Evolutionary conservation across 208 protist species (phyloP), one percentile per base, ranked within the genome.

Genomic region (Crithidia sp.): DNA sequence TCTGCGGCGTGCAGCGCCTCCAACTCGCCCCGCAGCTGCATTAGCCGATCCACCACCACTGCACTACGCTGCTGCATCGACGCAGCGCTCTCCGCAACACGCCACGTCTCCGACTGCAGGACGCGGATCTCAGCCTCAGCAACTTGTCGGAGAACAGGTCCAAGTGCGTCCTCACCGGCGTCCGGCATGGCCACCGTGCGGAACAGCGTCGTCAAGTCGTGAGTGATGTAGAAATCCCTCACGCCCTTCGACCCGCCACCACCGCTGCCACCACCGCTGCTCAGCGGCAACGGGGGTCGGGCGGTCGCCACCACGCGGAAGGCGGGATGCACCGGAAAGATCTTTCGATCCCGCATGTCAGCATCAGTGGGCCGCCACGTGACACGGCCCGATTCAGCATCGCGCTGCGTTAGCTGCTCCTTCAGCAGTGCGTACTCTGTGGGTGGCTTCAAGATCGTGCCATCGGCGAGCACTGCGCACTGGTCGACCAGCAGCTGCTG

Each of bases 241-340:
- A 59, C 13, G 13, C 69, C 64, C 4, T 67, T 62, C 6, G 57
- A 45, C 28, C 71, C 58, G n/a, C 70, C 77, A 12, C 59, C 47
- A 28, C 66, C 56, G 50, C 77, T 63, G 49, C 82, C 67, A 50
- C 67, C 65, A 43, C 68, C 65, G 41, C 62, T 61, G 47, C 47
- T 60, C 41, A 41, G 61, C 28, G 69, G 63, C 19, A 58, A 12
- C 40, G 82, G 73, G 16, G 87, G 91, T 8, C 87, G 80, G 7
- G 95, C 90, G 4, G 92, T 91, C 7, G 93, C 94, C 28, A 98
- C 71, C 2, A 97, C 86, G 66, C 96, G 89, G 59, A 98, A 98
- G 43, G 91, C 83, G 16, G 94, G 92, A 76, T 98, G 97, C 14
- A 98, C 85, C 2, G 82, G 86, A 57, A 87, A 86, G 28, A 98